Conservation (phyloP, 2,329 filamentous ascomycete genomes). For the Diaporthe vaccinii region DNA sequence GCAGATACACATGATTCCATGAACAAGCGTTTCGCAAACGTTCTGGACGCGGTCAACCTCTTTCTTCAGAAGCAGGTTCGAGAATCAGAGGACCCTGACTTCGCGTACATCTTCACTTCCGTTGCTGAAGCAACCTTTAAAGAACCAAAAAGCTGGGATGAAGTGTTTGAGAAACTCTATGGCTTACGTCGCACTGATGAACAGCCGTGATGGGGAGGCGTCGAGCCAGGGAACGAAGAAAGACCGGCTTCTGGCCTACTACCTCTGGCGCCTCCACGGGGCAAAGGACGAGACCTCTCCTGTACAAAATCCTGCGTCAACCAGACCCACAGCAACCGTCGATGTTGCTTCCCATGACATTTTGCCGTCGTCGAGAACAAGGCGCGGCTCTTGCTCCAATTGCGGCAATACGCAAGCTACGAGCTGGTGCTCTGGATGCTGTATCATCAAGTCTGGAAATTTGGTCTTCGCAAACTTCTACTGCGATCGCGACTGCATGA, state of each 20-base stretch:
- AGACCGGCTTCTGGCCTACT: background rate
- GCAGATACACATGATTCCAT: background rate
- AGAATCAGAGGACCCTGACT: background rate
- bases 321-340: background rate
- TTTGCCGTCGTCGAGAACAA: background rate
- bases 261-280: background rate
- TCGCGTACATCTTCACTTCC: background rate
- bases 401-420: background rate
- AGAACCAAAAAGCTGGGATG: background rate
- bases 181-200: background rate
- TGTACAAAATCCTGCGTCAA: background rate
- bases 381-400: background rate
- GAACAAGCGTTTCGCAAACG: background rate
- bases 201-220: background rate
- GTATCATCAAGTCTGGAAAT: background rate
- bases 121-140: no score
- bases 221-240: background rate
- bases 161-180: background rate
- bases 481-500: background rate
- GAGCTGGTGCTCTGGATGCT: background rate
- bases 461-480: background rate
- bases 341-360: background rate
- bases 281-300: background rate
- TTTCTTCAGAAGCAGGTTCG: background rate
- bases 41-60: background rate